Evolutionary conservation across 768 basidiomycete genomes (phyloP).

Genomic region (Psilocybe azurescens): DNA sequence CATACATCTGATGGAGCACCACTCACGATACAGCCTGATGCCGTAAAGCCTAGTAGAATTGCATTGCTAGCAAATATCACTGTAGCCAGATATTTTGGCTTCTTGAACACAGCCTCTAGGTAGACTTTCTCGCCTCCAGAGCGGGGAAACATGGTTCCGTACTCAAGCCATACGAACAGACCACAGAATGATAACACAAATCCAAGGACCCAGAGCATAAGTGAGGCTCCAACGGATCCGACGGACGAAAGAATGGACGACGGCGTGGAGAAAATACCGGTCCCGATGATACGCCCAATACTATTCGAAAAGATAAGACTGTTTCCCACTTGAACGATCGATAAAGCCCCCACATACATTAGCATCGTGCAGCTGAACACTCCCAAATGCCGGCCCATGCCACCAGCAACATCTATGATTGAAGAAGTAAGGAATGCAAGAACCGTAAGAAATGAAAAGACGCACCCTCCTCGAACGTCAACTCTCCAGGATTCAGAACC

Average conservation of each 20-base stretch:
- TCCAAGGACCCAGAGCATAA: conserved; percentile 70
- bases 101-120: conserved; percentile 57
- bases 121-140: conserved; percentile 71
- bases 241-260: conserved; percentile 63
- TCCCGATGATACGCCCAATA: conserved; percentile 63
- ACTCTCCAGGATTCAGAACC: conserved; percentile 21
- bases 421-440: not conserved
- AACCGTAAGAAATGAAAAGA: not conserved
- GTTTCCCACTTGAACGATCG: not conserved
- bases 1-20: conserved; percentile 21
- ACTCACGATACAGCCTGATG: conserved; percentile 51
- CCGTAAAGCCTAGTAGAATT: conserved; percentile 44
- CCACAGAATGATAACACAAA: conserved; percentile 63
- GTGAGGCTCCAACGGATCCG: conserved; percentile 61
- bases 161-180: conserved; percentile 67
- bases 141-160: conserved; percentile 67
- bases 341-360: conserved; percentile 37
- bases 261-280: conserved; percentile 69
- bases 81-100: conserved; percentile 52
- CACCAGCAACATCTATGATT: conserved; percentile 48
- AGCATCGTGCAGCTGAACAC: conserved; percentile 62
- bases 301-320: conserved; percentile 22
- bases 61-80: conserved; percentile 53
- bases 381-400: conserved; percentile 62
- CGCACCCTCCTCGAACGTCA: conserved; percentile 57